These are phyloP conservation scores for Amanita rubescens DNA, from an alignment of 768 basidiomycete genomes.

Conservation along the genomic window DNA sequence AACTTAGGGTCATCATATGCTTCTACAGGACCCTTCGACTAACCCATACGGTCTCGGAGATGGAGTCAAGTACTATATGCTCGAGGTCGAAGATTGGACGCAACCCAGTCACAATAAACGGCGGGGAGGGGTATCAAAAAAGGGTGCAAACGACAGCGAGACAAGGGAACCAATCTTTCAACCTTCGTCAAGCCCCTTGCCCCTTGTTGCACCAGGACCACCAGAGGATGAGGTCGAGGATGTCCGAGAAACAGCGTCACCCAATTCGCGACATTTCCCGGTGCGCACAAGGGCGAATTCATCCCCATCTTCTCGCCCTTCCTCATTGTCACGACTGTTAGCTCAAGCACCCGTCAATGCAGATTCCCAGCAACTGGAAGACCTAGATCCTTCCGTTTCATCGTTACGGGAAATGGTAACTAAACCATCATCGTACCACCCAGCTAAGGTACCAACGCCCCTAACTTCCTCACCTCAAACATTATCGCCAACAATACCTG, in stretches of 20 bases:
- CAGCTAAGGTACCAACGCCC: slow-evolving; percentile 13
- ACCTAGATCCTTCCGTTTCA: not conserved
- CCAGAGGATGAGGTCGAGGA: slow-evolving; percentile 70
- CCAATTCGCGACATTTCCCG: slow-evolving; percentile 64
- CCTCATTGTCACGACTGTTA: slow-evolving; percentile 70
- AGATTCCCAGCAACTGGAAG: slow-evolving; percentile 26
- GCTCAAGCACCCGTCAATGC: slow-evolving; percentile 58
- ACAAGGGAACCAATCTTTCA: slow-evolving; percentile 26
- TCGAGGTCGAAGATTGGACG: slow-evolving; percentile 92
- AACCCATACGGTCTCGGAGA: slow-evolving; percentile 88
- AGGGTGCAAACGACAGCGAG: slow-evolving; percentile 26
- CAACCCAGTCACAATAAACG: slow-evolving; percentile 65
- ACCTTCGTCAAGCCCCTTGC: slow-evolving; percentile 23
- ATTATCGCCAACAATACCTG: slow-evolving; percentile 16
- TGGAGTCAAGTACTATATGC: slow-evolving; percentile 89
- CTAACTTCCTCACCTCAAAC: slow-evolving; percentile 14
- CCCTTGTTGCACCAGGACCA: slow-evolving; percentile 48
- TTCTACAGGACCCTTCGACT: slow-evolving; percentile 60
- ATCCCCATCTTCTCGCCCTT: slow-evolving; percentile 64
- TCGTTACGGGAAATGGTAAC: not conserved
- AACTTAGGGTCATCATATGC: not conserved
- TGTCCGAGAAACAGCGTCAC: slow-evolving; percentile 50
- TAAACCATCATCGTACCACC: slow-evolving; percentile 7
- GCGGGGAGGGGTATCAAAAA: slow-evolving; percentile 45
- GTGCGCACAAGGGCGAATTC: slow-evolving; percentile 57